Evolutionary conservation across 768 basidiomycete species (phyloP), one percentile per base, ranked within the genome.

Genomic region (Leucogyrophana mollusca): DNA sequence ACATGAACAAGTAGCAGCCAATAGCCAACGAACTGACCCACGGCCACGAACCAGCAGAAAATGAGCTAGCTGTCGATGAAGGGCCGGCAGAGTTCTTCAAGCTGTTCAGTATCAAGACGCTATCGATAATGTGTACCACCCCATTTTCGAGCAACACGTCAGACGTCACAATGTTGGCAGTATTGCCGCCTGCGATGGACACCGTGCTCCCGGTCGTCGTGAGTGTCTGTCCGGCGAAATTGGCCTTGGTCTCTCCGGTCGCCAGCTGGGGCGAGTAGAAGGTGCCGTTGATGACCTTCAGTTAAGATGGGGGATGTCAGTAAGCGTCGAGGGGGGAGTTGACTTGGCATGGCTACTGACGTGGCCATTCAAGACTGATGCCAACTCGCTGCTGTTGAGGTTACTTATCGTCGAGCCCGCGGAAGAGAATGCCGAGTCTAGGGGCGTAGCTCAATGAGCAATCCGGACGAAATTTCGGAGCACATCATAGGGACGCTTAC

Each of bases 251-350:
- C 21, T 43, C 25, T 13, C 30, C n/a, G 3, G 22, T 13, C 3
- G 42, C 18, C 17, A 43, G 22, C 20, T 43, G 42, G 25, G 42
- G 16, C 8, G 42, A 43, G 42, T 43, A 43, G 16, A 33, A 33
- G 4, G 42, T 43, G 42, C 30, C 30, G 30, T 43, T 43, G 8
- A 43, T 13, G 30, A 21, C 42, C 42, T 43, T 10, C 14, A 32
- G 18, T 21, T 42, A 23, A n/a, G 16, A 8, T n/a, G 20, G 30
- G 20, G 6, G 16, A 30, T 16, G 9, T 30, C 27, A 30, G 39
- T 8, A 11, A 10, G 39, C 5, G 21, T 16, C 27, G n/a, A 13
- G 17, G 27, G 20, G 9, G 20, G 9, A 9, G 20, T 11, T 21
- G 20, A 32, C 16, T 9, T 32, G 27, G 30, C n/a, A 17, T 32